These are phyloP conservation scores for Phytophthora parvispora DNA, from an alignment of 352 stramenopile species.

Conservation along the genomic window DNA sequence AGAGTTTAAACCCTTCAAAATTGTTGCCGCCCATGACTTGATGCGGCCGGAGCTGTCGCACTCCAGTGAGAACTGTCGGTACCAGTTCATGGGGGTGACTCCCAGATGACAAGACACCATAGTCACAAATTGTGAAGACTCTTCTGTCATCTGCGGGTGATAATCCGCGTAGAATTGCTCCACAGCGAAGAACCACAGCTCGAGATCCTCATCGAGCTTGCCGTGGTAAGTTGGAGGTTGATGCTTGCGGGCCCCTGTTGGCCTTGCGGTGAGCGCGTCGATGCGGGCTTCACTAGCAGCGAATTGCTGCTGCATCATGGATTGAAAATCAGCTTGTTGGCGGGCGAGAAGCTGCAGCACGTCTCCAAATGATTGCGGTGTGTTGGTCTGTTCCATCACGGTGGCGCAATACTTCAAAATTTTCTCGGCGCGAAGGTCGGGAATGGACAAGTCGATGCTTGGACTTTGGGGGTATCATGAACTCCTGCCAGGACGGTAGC, in stretches of 20 bases:
- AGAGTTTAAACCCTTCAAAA: too few species aligned
- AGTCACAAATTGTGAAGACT: constrained; percentile 1
- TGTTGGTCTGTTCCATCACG: too few species aligned
- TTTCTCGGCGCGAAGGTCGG: too few species aligned
- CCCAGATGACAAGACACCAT: constrained; percentile 7
- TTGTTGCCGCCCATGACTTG: constrained; percentile 3
- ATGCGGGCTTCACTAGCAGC: neutral
- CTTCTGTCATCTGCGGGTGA: constrained; percentile 2
- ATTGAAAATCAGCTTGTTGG: constrained; percentile 5
- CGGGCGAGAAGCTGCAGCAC: too few species aligned
- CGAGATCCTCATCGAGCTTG: neutral
- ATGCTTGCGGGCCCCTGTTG: neutral
- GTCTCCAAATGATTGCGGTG: too few species aligned
- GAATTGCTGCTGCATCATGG: constrained; percentile 2
- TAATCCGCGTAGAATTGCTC: constrained; percentile 9
- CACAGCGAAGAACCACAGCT: constrained; percentile 5
- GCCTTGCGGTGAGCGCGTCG: neutral
- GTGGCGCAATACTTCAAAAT: too few species aligned
- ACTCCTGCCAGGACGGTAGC: too few species aligned
- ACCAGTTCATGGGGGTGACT: constrained; percentile 1
- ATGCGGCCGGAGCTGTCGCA: neutral
- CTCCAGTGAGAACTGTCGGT: neutral
- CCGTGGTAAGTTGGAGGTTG: neutral
- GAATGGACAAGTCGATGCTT: too few species aligned
- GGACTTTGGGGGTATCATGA: too few species aligned